phyloP scores from a whole-genome alignment of 2,329 filamentous ascomycete genomes.

The Colletotrichum filicis region DNA sequence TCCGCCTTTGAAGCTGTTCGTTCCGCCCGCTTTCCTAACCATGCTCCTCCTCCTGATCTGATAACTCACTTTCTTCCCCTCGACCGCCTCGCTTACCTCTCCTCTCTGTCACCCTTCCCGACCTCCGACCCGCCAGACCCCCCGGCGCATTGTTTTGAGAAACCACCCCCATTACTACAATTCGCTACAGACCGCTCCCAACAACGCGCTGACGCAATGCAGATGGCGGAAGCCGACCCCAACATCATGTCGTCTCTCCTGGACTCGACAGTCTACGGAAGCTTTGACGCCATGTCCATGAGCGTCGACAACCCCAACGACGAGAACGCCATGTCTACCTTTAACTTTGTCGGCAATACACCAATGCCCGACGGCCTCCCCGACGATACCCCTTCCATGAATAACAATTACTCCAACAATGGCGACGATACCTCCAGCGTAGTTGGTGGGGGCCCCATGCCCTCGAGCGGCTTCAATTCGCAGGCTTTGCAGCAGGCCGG shows the following conservation, averaged over 20 bases:
- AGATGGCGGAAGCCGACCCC: constrained; percentile 42
- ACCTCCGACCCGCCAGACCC: constrained; percentile 16
- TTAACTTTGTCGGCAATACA: constrained; percentile 41
- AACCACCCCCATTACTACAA: not conserved
- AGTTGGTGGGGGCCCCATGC: constrained; percentile 54
- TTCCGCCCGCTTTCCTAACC: constrained; percentile 19
- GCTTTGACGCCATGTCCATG: constrained; percentile 55
- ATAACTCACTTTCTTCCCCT: constrained; percentile 9
- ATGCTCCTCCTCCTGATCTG: not conserved
- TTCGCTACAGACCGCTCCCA: constrained; percentile 5
- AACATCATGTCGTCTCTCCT: constrained; percentile 59
- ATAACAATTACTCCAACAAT: constrained; percentile 29
- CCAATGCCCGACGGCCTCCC: constrained; percentile 36
- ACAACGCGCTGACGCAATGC: constrained; percentile 33
- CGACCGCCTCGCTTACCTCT: constrained; percentile 14
- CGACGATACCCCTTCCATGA: constrained; percentile 27
- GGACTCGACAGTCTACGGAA: constrained; percentile 48
- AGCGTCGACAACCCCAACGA: constrained; percentile 49
- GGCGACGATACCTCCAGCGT: constrained; percentile 39
- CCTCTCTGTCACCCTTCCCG: not conserved
- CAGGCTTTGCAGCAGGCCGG: constrained; percentile 45
- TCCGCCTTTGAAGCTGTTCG: constrained; percentile 34
- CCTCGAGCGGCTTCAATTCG: constrained; percentile 48
- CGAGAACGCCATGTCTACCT: constrained; percentile 41
- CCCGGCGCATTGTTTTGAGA: constrained; percentile 15